Evolutionary conservation across 2,329 filamentous ascomycete species (phyloP).

Genomic region (Raffaelea albimanens): DNA sequence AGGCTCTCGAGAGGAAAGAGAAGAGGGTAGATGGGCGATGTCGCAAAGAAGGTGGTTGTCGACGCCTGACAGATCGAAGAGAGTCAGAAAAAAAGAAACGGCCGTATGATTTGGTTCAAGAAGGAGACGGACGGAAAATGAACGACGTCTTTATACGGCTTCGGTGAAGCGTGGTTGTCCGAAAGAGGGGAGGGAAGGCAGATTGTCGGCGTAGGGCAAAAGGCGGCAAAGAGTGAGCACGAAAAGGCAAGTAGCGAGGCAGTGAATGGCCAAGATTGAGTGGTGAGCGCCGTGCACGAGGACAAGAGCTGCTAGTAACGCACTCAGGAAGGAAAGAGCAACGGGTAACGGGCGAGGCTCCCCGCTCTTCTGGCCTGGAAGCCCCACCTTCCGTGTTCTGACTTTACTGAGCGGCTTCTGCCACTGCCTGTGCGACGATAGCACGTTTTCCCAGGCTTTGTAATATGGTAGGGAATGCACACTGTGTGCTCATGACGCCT

Average conservation of each 20-base stretch:
- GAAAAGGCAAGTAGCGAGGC: not conserved
- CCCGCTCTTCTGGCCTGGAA: not conserved
- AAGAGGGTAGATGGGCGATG: not conserved
- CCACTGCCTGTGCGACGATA: too few species aligned
- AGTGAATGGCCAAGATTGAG: not conserved
- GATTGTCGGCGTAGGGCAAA: not conserved
- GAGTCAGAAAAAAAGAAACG: too few species aligned
- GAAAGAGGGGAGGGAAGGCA: not conserved
- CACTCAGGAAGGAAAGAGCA: not conserved
- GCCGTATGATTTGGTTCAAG: too few species aligned
- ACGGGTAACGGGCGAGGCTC: slow-evolving; percentile 1
- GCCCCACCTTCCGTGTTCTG: not conserved
- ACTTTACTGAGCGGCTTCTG: not conserved
- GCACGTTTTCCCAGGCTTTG: too few species aligned
- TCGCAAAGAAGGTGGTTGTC: not conserved
- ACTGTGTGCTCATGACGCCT: too few species aligned
- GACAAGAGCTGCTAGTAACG: too few species aligned
- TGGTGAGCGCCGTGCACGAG: not conserved
- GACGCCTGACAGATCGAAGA: too few species aligned
- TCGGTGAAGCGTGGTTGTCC: too few species aligned
- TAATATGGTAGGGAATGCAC: too few species aligned
- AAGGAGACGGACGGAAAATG: too few species aligned
- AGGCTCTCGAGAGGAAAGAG: not conserved
- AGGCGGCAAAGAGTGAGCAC: not conserved
- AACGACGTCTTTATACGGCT: not conserved